Percentiles rank a stretch among this genome's conserved stretches.
Evolutionary conservation across 2,329 filamentous ascomycete species (phyloP).

Genomic region (Penicillium glabrum): DNA sequence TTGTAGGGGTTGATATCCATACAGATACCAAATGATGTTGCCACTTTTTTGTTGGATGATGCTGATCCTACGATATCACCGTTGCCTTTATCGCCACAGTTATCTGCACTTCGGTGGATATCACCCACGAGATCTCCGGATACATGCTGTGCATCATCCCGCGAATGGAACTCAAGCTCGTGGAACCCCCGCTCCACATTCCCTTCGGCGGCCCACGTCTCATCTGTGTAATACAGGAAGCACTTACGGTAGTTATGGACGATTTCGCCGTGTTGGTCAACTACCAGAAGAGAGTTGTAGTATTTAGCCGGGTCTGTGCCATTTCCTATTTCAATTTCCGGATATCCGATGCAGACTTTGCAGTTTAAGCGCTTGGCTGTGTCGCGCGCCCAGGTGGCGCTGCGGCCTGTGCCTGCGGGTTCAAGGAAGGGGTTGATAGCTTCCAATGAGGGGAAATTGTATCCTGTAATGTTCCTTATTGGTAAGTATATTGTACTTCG

Average conservation of each 20-base stretch:
- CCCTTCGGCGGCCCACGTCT: slow-evolving; percentile 62
- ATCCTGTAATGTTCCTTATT: slow-evolving; percentile 44
- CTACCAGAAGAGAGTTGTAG: slow-evolving; percentile 62
- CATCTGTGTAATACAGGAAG: slow-evolving; percentile 67
- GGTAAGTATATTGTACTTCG: slow-evolving; percentile 1
- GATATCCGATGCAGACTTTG: slow-evolving; percentile 65
- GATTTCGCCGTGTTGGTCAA: slow-evolving; percentile 55
- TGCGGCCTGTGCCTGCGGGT: slow-evolving; percentile 54
- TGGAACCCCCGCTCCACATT: slow-evolving; percentile 33
- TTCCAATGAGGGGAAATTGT: slow-evolving; percentile 61
- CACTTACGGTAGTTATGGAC: slow-evolving; percentile 63
- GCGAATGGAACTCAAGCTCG: slow-evolving; percentile 22
- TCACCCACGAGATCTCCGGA: not conserved
- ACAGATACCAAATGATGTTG: slow-evolving; percentile 50
- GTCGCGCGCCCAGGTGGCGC: slow-evolving; percentile 58
- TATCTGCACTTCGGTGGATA: not conserved
- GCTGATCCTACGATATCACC: slow-evolving; percentile 1
- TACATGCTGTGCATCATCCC: not conserved
- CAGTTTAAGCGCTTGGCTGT: slow-evolving; percentile 57
- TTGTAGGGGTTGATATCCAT: slow-evolving; percentile 64
- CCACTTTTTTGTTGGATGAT: slow-evolving; percentile 24
- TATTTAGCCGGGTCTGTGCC: slow-evolving; percentile 29
- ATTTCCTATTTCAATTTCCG: slow-evolving; percentile 45
- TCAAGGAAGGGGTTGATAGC: slow-evolving; percentile 61
- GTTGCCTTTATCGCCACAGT: not conserved